Conservation (phyloP, 129 eudicot genomes). For the Pittosporum tobira region DNA sequence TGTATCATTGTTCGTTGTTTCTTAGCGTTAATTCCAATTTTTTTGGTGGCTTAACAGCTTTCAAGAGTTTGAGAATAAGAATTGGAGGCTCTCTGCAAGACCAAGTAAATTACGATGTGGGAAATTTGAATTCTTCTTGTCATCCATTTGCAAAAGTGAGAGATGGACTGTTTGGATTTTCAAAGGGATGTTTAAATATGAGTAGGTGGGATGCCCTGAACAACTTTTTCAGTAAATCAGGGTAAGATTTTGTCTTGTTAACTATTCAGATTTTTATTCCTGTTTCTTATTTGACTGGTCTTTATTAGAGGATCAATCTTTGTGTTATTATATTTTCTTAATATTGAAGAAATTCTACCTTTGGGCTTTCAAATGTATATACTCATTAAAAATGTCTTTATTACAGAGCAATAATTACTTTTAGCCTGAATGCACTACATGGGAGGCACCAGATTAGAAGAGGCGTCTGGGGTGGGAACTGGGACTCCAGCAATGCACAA, state of each 20-base stretch:
- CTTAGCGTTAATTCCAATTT: no score
- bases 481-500: slow-evolving; percentile 65
- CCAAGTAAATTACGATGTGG: slow-evolving; percentile 60
- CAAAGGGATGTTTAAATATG: slow-evolving; percentile 69
- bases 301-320: no score
- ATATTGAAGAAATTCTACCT: no score
- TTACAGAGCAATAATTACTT: slow-evolving; percentile 69
- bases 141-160: slow-evolving; percentile 40
- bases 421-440: slow-evolving; percentile 76
- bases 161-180: slow-evolving; percentile 76
- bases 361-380: no score
- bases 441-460: slow-evolving; percentile 53
- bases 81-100: slow-evolving; percentile 96
- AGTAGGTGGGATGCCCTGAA: slow-evolving; percentile 88
- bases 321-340: no score
- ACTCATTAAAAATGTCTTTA: not conserved
- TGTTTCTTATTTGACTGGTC: not conserved
- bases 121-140: slow-evolving; percentile 42
- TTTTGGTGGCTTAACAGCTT: slow-evolving; percentile 61
- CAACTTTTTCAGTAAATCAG: slow-evolving; percentile 53
- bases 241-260: slow-evolving; percentile 33
- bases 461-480: slow-evolving; percentile 61
- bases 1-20: no score
- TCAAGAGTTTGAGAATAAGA: slow-evolving; percentile 58
- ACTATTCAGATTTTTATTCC: not conserved